These are phyloP conservation scores for Mortierella alpina DNA, from an alignment of 192 early-diverging fungal species.

Conservation along the genomic window DNA sequence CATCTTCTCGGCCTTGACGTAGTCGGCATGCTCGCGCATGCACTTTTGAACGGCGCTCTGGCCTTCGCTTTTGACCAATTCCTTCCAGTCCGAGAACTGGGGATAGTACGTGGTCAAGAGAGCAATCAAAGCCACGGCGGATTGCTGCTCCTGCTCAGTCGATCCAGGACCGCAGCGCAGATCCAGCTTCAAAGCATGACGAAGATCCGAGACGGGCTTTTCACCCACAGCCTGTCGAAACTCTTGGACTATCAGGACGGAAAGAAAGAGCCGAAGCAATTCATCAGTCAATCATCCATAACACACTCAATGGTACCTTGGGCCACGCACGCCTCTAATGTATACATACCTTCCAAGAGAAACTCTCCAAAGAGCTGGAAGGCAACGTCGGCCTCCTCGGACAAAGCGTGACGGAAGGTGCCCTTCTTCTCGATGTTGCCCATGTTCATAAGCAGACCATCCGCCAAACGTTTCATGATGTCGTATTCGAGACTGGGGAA, in stretches of 20 bases:
- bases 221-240: constrained; percentile 86
- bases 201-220: constrained; percentile 83
- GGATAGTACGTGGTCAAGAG: constrained; percentile 81
- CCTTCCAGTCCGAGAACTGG: constrained; percentile 90
- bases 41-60: constrained; percentile 78
- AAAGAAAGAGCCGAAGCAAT: background rate
- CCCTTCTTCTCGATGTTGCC: constrained; percentile 67
- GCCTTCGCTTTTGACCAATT: constrained; percentile 86
- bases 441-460: constrained; percentile 88
- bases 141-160: constrained; percentile 75
- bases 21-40: constrained; percentile 70
- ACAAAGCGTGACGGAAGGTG: constrained; percentile 68
- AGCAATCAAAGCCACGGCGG: constrained; percentile 81
- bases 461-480: constrained; percentile 89
- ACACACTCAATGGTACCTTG: too few relatives aligned
- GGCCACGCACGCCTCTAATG: background rate
- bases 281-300: background rate
- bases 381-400: constrained; percentile 84
- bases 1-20: constrained; percentile 59
- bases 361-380: constrained; percentile 97
- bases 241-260: constrained; percentile 71
- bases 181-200: constrained; percentile 82
- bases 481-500: constrained; percentile 81
- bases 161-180: constrained; percentile 75
- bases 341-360: constrained; percentile 75